These are phyloP conservation scores for Kuraishia piskuri DNA, from an alignment of 805 yeast genomes.

Conservation along the genomic window DNA sequence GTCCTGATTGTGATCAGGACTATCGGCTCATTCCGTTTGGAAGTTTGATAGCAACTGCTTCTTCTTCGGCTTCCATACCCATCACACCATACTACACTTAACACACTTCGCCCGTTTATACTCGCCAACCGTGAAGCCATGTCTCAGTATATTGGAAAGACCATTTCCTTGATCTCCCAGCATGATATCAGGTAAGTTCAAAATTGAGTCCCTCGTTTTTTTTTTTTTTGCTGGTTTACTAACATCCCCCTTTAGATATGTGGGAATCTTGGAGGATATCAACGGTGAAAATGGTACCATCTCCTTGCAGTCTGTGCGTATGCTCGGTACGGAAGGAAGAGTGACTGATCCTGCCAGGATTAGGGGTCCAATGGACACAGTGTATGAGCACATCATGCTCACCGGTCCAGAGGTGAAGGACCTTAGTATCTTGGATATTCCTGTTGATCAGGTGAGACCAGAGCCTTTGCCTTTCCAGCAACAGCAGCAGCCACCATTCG, in stretches of 20 bases:
- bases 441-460: slow-evolving; percentile 56
- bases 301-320: slow-evolving; percentile 68
- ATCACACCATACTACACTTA: no score
- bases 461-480: slow-evolving; percentile 28
- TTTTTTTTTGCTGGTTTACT: neutral
- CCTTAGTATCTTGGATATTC: slow-evolving; percentile 71
- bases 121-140: slow-evolving; percentile 26
- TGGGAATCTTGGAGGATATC: slow-evolving; percentile 80
- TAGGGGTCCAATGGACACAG: slow-evolving; percentile 59
- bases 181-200: slow-evolving; percentile 53
- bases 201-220: slow-evolving; percentile 13
- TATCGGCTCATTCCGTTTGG: no score
- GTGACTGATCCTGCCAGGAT: slow-evolving; percentile 60
- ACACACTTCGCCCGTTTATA: no score
- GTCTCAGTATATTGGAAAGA: slow-evolving; percentile 91
- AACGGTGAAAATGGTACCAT: slow-evolving; percentile 89
- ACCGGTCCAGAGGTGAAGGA: slow-evolving; percentile 91
- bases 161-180: slow-evolving; percentile 71
- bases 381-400: slow-evolving; percentile 71
- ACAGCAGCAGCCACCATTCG: slow-evolving; percentile 1
- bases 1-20: no score
- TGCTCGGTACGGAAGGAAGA: slow-evolving; percentile 91
- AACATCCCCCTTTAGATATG: slow-evolving; percentile 47
- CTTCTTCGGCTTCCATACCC: no score
- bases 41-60: no score